Conservation (phyloP, 257 asterid genomes). For the Buddleja alternifolia region DNA sequence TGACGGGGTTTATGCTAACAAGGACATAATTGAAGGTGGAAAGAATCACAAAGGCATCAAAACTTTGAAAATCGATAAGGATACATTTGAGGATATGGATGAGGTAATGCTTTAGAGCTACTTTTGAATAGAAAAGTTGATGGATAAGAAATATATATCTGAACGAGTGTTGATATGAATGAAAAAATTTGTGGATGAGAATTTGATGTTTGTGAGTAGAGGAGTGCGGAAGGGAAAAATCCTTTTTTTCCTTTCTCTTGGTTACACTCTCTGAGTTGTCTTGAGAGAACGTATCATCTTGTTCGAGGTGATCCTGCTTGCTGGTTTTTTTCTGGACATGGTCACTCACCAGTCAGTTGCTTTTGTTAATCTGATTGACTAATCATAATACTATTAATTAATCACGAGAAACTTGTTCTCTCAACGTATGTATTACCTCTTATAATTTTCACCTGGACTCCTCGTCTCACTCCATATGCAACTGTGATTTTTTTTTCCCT, state of each 20-base stretch:
- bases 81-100: conserved; percentile 96
- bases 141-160: neutral
- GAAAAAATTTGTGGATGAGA: neutral
- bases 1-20: conserved; percentile 84
- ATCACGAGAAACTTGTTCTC: neutral
- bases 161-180: neutral
- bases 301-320: too few species aligned
- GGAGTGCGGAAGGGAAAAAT: neutral
- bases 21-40: conserved; percentile 89
- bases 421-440: too few species aligned
- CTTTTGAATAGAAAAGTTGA: neutral
- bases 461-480: too few species aligned
- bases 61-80: conserved; percentile 91
- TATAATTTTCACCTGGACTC: too few species aligned
- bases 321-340: neutral
- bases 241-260: neutral
- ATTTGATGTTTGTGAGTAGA: too few species aligned
- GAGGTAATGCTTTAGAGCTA: conserved; percentile 62
- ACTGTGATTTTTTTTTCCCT: neutral
- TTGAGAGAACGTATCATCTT: too few species aligned
- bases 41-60: conserved; percentile 91
- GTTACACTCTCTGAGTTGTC: neutral
- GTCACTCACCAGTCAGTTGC: neutral
- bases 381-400: neutral
- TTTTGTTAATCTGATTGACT: neutral